Percentiles rank a stretch among this genome's conserved stretches.
Evolutionary conservation across 371 early-diverging fungal species (phyloP).

Genomic region (Umbelopsis sp.): DNA sequence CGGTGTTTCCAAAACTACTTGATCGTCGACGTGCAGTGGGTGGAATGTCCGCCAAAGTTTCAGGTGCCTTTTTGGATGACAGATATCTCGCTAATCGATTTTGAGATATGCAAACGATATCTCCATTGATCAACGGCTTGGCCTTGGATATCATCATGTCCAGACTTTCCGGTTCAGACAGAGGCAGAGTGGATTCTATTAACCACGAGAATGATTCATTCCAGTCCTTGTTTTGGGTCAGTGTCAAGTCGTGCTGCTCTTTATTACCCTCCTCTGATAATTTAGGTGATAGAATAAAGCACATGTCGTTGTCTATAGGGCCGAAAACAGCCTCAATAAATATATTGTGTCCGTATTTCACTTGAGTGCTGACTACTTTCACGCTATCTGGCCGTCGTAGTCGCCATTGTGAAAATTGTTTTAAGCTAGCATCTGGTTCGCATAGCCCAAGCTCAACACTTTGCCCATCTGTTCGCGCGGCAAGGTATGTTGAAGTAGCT

Average conservation of each 20-base stretch:
- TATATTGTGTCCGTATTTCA: conserved; percentile 6
- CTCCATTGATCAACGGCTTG: conserved; percentile 1
- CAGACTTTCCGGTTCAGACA: conserved; percentile 8
- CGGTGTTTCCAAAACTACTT: conserved; percentile 5
- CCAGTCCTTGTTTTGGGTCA: conserved; percentile 10
- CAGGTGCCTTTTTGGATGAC: background rate
- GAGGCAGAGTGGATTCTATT: background rate
- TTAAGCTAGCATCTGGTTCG: background rate
- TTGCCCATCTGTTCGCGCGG: background rate
- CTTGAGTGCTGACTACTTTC: background rate
- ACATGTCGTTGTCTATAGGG: conserved; percentile 4
- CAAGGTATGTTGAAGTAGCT: background rate
- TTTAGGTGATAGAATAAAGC: background rate
- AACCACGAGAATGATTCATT: background rate
- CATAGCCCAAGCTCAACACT: background rate
- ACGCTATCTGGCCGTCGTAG: background rate
- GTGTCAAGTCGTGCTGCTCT: background rate
- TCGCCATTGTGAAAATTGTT: conserved; percentile 3
- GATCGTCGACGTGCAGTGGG: background rate
- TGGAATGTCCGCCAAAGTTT: background rate
- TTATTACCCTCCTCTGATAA: background rate
- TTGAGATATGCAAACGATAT: background rate
- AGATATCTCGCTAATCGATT: background rate
- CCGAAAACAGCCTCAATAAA: conserved; percentile 8
- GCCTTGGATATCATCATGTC: background rate